These are phyloP conservation scores for Calendula officinalis DNA, from an alignment of 129 eudicot genomes.

Conservation along the genomic window DNA sequence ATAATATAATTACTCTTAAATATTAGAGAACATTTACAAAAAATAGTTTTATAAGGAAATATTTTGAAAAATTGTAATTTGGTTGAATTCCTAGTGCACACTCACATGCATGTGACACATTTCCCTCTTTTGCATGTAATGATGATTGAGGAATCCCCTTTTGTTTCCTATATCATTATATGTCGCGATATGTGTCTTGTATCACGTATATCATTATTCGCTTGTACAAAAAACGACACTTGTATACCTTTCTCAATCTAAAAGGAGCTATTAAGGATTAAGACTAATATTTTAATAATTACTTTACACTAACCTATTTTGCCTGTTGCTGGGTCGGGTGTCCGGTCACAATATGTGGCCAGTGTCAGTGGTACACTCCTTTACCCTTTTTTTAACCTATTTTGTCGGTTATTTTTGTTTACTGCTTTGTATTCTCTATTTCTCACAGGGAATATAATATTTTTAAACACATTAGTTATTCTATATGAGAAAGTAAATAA, in stretches of 20 bases:
- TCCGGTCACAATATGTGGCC: too few relatives aligned
- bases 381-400: too few relatives aligned
- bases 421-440: too few relatives aligned
- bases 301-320: too few relatives aligned
- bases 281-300: too few relatives aligned
- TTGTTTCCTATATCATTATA: slow-evolving; percentile 16
- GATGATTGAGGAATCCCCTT: slow-evolving; percentile 17
- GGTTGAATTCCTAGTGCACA: slow-evolving; percentile 24
- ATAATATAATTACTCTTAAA: too few relatives aligned
- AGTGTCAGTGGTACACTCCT: too few relatives aligned
- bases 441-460: too few relatives aligned
- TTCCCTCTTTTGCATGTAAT: slow-evolving; percentile 34
- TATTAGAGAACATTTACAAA: neutral
- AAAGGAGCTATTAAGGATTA: neutral
- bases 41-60: neutral
- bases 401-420: too few relatives aligned
- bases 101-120: slow-evolving; percentile 34
- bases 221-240: neutral
- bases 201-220: neutral
- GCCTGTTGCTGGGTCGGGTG: too few relatives aligned
- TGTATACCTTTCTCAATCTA: neutral
- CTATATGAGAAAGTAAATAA: too few relatives aligned
- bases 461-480: too few relatives aligned
- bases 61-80: neutral
- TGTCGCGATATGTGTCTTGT: slow-evolving; percentile 8